phyloP scores from a whole-genome alignment of 345 rosid species.

The Noccaea caerulescens region DNA sequence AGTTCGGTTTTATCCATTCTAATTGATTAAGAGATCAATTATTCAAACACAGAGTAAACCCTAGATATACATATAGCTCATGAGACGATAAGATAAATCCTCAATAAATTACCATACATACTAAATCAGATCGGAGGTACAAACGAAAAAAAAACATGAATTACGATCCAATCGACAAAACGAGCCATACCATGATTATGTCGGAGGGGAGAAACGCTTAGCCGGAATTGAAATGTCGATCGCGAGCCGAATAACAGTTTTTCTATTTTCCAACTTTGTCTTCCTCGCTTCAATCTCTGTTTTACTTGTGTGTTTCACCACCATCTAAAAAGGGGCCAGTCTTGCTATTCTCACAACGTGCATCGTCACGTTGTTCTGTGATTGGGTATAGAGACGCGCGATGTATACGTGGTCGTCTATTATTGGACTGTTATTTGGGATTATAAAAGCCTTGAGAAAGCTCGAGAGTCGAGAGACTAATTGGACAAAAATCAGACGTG shows the following conservation, averaged over 20 bases:
- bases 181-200: constrained; percentile 31
- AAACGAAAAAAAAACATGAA: not conserved
- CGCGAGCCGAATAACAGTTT: not conserved
- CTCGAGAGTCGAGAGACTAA: not conserved
- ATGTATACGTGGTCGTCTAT: constrained; percentile 2
- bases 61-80: not conserved
- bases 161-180: constrained; percentile 8
- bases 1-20: not conserved
- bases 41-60: constrained; percentile 10
- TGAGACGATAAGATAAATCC: not conserved
- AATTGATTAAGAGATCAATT: not conserved
- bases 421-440: not conserved
- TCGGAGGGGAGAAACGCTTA: constrained; percentile 2
- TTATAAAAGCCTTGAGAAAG: not conserved
- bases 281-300: not conserved
- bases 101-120: not conserved
- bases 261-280: not conserved
- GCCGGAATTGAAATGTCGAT: not conserved
- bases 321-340: constrained; percentile 3
- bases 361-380: constrained; percentile 6
- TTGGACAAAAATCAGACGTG: constrained; percentile 15
- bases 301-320: not conserved
- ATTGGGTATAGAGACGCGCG: constrained; percentile 28
- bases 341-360: constrained; percentile 27
- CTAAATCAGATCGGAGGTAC: constrained; percentile 13